Base-by-base conservation (phyloP, 768 basidiomycete species). In the Suillus americanus region DNA sequence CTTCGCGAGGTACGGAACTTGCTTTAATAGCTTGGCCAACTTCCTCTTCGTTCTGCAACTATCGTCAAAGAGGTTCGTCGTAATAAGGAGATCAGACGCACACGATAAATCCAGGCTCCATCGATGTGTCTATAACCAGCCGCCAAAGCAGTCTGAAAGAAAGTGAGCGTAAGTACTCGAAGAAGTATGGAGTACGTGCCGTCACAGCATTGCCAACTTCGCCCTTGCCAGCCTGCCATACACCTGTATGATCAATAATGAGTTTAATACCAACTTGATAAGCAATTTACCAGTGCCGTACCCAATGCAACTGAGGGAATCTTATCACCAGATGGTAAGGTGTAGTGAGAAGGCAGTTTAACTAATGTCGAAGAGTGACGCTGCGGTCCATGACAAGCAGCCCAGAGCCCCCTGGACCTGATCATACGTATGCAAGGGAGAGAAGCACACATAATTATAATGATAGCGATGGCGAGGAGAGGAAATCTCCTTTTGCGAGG, bases 51-150 rank as follows among this genome's bases (percentile, higher is more conserved):
- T 91, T 91, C 87, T 86, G 62, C 7, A 40, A 3, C 3, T 20
- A 7, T 13, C 12, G 25, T n/a, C 30, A 13, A 48, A 28, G 66
- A 14, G 25, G 54, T 70, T 28, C 66, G 50, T 64, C 20, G n/a
- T 10, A 9, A 64, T 8, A n/a, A 37, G 43, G 35, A 12, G 6
- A 20, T 20, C 13, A 7, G 9, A 74, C 83, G 9, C 65, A 87
- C 89, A 48, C 81, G 72, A 68, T 91, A 92, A 54, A 81, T 79
- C 89, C 89, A 91, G 46, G 89, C 90, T 20, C 84, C 89, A 67
- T 90, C 90, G 53, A 91, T 89, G 70, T 90, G 90, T 65, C 85
- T 80, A 68, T 91, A 91, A 0, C 90, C 89, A 6, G 83, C 77
- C 30, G 80, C 77, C 62, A 91, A 72, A 2, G 89, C 89, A 3